Base-by-base conservation (phyloP, 176 grass and related monocot species). In the Microstegium vimineum region DNA sequence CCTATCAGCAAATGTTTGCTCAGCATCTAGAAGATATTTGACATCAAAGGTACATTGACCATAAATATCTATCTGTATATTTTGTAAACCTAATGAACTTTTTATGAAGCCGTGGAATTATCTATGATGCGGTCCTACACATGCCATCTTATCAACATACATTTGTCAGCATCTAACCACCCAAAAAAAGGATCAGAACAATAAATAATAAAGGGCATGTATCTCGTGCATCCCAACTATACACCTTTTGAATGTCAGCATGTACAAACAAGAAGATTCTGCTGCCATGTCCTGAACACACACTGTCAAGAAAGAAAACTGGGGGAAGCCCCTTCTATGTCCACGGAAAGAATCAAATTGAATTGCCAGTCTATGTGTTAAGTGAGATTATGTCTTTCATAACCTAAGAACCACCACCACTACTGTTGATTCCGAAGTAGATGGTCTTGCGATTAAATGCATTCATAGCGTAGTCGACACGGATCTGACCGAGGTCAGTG, bases 371-470 rank as follows among this genome's bases (percentile, higher is more conserved):
- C 75, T 81, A 88, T 81, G n/a, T n/a, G 68, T 79, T 71, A 84
- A 56, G 86, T 77, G 70, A 84, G 75, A 71, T 22, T 72, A 15
- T 76, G 73, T 71, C 34, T 35, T 26, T 25, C 35, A 8, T 52
- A 65, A 62, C 52, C 74, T 94, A 83, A 78, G 83, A 91, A 54
- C 88, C 85, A 72, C n/a, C n/a, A n/a, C 78, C 79, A 73, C 88
- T 83, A 78, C 41, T 86, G 82, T 89, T 93, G 62, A 99, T 91
- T 60, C 96, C 91, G 34, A 99, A 99, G 74, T 99, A 99, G 74
- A 93, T 82, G 17, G 89, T 99, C 72, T 99, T 95, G 82, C 89
- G 81, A 38, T 80, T 86, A 30, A 95, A 99, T 51, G 93, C 92
- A 41, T 99, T 99, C 80, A 99, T 70, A 23, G 93, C 89, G 27